A percentile compares a stretch with the other conserved stretches of the same genome.
Conservation (phyloP, 352 stramenopile species). For the Globisporangium polare region DNA sequence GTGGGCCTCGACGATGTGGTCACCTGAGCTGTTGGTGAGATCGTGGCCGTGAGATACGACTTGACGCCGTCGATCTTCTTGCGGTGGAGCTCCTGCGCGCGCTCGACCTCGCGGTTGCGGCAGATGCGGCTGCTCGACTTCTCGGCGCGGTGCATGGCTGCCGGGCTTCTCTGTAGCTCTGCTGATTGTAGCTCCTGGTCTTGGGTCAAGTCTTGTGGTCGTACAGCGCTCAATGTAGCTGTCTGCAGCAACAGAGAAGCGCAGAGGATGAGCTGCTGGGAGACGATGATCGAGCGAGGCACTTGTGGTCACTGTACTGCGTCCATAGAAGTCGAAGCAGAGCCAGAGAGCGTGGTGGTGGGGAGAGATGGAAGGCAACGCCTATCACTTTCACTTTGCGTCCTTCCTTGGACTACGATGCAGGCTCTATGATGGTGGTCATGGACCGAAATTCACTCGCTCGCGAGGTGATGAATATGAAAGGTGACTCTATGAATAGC, state of each 20-base stretch:
- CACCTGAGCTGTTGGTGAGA: not conserved
- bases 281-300: not conserved
- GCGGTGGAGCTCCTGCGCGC: constrained; percentile 60
- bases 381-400: no score
- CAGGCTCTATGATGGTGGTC: not conserved
- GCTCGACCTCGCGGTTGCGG: constrained; percentile 62
- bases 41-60: constrained; percentile 35
- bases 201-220: not conserved
- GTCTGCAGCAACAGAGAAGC: not conserved
- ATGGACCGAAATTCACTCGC: not conserved
- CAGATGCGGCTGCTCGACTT: constrained; percentile 79
- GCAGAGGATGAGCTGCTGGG: not conserved
- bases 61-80: constrained; percentile 71
- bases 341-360: not conserved
- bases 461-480: not conserved
- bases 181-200: not conserved
- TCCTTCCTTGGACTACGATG: no score
- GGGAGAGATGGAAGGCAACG: no score
- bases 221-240: not conserved
- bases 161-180: not conserved
- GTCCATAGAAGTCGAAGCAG: not conserved
- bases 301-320: not conserved
- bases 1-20: constrained; percentile 6
- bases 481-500: not conserved
- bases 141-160: constrained; percentile 61